These are phyloP conservation scores for Datura wrightii DNA, from an alignment of 257 asterid species.

Conservation along the genomic window DNA sequence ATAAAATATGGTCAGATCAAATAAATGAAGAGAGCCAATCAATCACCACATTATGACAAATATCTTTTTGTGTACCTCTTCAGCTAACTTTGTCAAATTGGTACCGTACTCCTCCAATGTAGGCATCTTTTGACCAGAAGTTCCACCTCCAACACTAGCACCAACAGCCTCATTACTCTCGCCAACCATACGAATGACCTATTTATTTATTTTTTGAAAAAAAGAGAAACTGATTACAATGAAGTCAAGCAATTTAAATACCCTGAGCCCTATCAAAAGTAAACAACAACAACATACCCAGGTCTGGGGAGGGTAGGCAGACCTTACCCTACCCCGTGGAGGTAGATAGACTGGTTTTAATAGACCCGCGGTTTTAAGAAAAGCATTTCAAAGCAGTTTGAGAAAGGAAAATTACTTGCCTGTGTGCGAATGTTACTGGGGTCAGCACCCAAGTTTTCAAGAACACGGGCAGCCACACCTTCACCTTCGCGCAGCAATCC, in stretches of 20 bases:
- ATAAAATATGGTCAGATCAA: neutral
- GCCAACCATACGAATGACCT: constrained; percentile 63
- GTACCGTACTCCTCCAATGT: constrained; percentile 63
- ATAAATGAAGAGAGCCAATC: neutral
- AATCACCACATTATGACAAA: neutral
- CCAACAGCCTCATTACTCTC: constrained; percentile 58
- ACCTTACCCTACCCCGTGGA: neutral
- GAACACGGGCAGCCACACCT: constrained; percentile 98
- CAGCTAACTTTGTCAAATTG: constrained; percentile 56
- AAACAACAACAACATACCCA: neutral
- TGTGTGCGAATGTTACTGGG: constrained; percentile 88
- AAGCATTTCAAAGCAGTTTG: neutral
- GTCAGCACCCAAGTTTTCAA: constrained; percentile 95
- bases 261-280: neutral
- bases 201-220: constrained; percentile 13
- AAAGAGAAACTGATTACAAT: neutral
- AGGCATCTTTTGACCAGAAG: constrained; percentile 57
- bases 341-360: neutral
- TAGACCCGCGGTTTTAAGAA: neutral
- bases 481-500: constrained; percentile 98
- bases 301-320: neutral
- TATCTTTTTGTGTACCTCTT: constrained; percentile 66
- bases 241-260: constrained; percentile 12
- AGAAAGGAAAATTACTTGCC: constrained; percentile 47
- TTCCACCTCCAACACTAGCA: constrained; percentile 55